These are phyloP conservation scores for Papilionanthe hybrid DNA, from an alignment of 116 monocot genomes.

Conservation along the genomic window DNA sequence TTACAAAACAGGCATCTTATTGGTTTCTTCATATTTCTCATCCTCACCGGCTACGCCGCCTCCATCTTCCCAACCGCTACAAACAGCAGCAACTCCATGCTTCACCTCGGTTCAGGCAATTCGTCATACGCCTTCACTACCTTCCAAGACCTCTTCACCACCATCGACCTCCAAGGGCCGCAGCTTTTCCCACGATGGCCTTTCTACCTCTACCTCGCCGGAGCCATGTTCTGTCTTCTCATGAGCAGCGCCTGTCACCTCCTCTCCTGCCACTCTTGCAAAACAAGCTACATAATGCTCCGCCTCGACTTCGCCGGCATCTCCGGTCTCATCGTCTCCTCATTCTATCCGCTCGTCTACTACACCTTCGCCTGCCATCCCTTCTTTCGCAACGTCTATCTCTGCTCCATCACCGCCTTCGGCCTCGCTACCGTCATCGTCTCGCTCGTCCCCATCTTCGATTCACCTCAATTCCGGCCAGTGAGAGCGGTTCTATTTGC, in stretches of 20 bases:
- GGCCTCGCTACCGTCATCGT: not conserved
- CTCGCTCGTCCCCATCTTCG: slow-evolving; percentile 15
- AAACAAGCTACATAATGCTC: slow-evolving; percentile 13
- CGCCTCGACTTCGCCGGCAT: slow-evolving; percentile 22
- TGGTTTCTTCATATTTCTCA: slow-evolving; percentile 5
- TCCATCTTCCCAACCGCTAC: not conserved
- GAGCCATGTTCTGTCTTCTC: slow-evolving; percentile 18
- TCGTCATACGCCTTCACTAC: not conserved
- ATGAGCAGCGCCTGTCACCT: slow-evolving; percentile 24
- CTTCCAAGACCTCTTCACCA: not conserved
- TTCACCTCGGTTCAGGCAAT: not conserved
- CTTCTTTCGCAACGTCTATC: slow-evolving; percentile 14
- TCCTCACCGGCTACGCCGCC: not conserved
- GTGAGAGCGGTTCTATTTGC: slow-evolving; percentile 6
- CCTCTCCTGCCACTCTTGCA: slow-evolving; percentile 18
- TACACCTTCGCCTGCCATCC: slow-evolving; percentile 15
- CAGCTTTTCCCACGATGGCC: slow-evolving; percentile 9
- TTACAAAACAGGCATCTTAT: not conserved
- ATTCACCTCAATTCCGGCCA: slow-evolving; percentile 3
- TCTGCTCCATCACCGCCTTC: slow-evolving; percentile 10
- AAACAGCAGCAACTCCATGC: not conserved
- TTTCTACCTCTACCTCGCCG: slow-evolving; percentile 11
- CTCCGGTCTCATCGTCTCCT: slow-evolving; percentile 16
- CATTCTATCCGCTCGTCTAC: slow-evolving; percentile 22
- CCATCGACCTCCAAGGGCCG: not conserved